These are phyloP conservation scores for Oryza rufipogon DNA, from an alignment of 176 grass and related monocot genomes.

Conservation along the genomic window DNA sequence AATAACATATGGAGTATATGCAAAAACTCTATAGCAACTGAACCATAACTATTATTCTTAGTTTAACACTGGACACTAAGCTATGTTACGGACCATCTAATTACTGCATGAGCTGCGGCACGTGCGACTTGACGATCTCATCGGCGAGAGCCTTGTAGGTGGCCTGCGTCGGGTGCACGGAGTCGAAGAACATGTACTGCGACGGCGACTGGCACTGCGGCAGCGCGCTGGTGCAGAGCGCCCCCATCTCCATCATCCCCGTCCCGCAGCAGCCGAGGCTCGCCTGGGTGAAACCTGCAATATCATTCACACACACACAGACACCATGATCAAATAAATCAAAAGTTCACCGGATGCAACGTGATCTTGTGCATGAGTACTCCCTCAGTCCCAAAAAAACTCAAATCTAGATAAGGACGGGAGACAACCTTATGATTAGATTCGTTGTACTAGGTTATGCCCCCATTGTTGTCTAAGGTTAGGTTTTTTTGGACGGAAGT, in stretches of 20 bases:
- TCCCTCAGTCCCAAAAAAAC: too few relatives aligned
- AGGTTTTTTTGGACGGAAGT: too few relatives aligned
- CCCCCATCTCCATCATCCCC: constrained; percentile 47
- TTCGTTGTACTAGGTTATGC: too few relatives aligned
- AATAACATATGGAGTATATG: too few relatives aligned
- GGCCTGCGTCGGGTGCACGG: constrained; percentile 65
- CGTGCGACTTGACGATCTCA: constrained; percentile 36
- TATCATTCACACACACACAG: not conserved
- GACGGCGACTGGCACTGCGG: constrained; percentile 46
- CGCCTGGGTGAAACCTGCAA: constrained; percentile 51
- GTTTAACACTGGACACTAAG: not conserved
- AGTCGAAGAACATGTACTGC: constrained; percentile 63
- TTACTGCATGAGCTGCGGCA: constrained; percentile 32
- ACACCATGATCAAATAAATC: too few relatives aligned
- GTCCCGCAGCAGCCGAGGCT: constrained; percentile 50
- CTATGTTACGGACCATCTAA: not conserved
- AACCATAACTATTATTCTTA: not conserved
- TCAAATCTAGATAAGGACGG: too few relatives aligned
- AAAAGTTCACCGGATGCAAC: not conserved
- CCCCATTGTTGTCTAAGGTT: too few relatives aligned
- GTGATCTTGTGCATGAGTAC: not conserved
- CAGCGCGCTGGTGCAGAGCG: constrained; percentile 37
- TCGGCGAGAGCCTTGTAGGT: constrained; percentile 56
- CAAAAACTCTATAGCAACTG: not conserved
- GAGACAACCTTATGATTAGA: too few relatives aligned